Evolutionary conservation across 768 basidiomycete genomes (phyloP), one percentile per base, ranked within the genome.

Genomic region (Termitomyces bulborhizus): DNA sequence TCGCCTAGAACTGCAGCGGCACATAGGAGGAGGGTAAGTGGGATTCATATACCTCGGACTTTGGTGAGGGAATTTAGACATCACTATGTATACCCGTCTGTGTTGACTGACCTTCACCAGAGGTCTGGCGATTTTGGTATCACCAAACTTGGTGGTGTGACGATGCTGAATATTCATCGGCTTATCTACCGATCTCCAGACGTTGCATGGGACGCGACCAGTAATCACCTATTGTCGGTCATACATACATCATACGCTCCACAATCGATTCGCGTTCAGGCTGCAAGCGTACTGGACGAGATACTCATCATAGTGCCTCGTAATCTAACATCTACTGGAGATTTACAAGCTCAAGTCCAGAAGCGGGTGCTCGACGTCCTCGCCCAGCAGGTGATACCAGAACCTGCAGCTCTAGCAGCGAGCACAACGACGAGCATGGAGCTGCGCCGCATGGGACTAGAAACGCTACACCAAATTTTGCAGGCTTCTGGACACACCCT

Each of bases 61-160:
- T 70, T 90, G 73, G 90, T 91, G 59, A 63, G 88, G 73, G 11
- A 40, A 32, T 11, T 24, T 1, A 31, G 26, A 26, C 13, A 55
- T 5, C 18, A 0, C 49, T 52, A 54, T 27, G 39, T 37, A 21
- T 21, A 42, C 21, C 18, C n/a, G n/a, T n/a, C n/a, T 41, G 41
- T 51, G 0, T 31, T 32, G 8, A 43, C 46, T 27, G 55, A 52
- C 34, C 45, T 56, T n/a, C n/a, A 26, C 55, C 41, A 93, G 90
- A 81, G 89, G n/a, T 80, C 88, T 0, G 91, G 90, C 0, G 96
- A 99, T 59, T 98, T 97, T 72, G 91, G 93, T n/a, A 86, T 98
- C 54, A 82, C 82, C 56, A 92, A 91, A 65, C 73, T 98, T 24
- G 89, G 93, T 8, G 80, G 82, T 1, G 86, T 96, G 9, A 79